Evolutionary conservation across 2,329 filamentous ascomycete species (phyloP), one percentile per base, ranked within the genome.

Genomic region (Leptographium procerum): DNA sequence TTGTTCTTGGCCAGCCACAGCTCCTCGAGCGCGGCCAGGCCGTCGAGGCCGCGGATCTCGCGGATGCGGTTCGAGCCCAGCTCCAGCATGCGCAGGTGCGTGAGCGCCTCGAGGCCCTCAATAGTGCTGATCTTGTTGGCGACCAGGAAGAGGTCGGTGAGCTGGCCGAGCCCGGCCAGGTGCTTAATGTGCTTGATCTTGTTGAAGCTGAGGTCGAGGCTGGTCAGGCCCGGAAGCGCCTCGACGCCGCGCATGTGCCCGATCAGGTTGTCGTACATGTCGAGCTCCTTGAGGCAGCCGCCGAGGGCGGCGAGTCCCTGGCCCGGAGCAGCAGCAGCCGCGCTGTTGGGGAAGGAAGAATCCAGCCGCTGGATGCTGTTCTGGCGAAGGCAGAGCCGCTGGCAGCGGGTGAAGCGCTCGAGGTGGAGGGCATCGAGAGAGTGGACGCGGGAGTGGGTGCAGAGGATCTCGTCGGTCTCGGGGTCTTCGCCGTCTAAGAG

Each of bases 101-200:
- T 81, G 55, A 97, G 74, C 0, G 83, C 84, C 5, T 91, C 87
- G 11, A 99, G 76, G 16, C 86, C 87, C 68, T 97, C 92, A 66
- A 99, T 96, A 58, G 78, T 85, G 64, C 81, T 81, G 69, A 99
- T 95, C 71, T 94, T 94, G 74, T 99, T 97, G 69, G 95, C 89
- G 55, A 97, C 90, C 65, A 99, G 88, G 71, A 88, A 99, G 3
- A 99, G 70, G 65, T 97, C 90, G 62, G 80, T 87, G 59, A 97
- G 80, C 57, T 90, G 80, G 26, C 76, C 86, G 60, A 99, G 75
- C 66, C 92, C 87, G 60, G 81, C 80, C 64, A 97, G 76, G 66
- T 92, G 85, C 73, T 95, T 96, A 76, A 99, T 95, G 73, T 96
- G 91, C 71, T 96, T 96, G 76, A 99, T 92, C 77, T 97, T 97